phyloP scores from a whole-genome alignment of 306 rosid genomes.

The Quercus suber region DNA sequence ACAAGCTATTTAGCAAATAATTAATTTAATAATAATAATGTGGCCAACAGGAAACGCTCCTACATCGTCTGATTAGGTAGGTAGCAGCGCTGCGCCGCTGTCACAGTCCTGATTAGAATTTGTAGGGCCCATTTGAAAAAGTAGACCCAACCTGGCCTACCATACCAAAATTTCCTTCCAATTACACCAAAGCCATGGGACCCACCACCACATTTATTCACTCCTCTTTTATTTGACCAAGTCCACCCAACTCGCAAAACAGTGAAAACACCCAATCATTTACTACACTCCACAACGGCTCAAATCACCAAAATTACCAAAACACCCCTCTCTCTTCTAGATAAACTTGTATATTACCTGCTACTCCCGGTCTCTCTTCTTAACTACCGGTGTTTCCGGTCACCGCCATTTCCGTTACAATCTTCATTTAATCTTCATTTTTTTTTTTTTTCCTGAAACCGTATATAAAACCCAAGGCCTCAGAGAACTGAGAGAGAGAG shows the following conservation, averaged over 20 bases:
- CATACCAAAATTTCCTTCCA: background rate
- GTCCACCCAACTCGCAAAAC: background rate
- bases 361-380: background rate
- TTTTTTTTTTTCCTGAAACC: background rate
- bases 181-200: background rate
- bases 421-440: no score
- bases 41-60: no score
- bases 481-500: no score
- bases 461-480: background rate
- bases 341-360: background rate
- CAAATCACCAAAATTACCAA: background rate
- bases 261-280: background rate
- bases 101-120: background rate
- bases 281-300: background rate
- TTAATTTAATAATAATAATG: no score
- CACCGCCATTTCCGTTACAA: slow-evolving; percentile 27
- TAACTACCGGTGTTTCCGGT: slow-evolving; percentile 30
- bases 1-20: no score
- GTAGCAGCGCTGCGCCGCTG: background rate
- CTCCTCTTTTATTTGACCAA: background rate
- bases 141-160: background rate
- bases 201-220: background rate
- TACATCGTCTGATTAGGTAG: no score
- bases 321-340: background rate
- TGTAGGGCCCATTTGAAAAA: background rate